Evolutionary conservation across 2,329 filamentous ascomycete genomes (phyloP).

Genomic region (Colletotrichum endophyticum): DNA sequence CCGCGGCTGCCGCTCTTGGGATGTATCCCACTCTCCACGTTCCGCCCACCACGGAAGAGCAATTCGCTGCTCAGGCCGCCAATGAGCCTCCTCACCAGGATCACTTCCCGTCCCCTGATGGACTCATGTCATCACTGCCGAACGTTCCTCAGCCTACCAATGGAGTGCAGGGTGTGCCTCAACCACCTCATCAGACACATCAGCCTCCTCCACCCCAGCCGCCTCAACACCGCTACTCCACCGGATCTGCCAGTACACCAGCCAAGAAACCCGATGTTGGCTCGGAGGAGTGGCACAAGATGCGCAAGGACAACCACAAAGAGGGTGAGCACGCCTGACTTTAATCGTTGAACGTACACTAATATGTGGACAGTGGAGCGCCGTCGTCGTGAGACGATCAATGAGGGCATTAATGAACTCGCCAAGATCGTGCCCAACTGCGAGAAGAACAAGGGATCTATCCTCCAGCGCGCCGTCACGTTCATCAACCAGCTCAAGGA

Average conservation of each 20-base stretch:
- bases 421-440: conserved; percentile 97
- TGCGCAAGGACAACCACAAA: conserved; percentile 97
- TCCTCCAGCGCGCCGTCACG: conserved; percentile 88
- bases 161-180: conserved; percentile 12
- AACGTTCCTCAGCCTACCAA: conserved; percentile 20
- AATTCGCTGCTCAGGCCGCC: conserved; percentile 59
- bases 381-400: conserved; percentile 95
- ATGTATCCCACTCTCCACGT: conserved; percentile 67
- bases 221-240: conserved; percentile 36
- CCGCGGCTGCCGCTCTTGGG: conserved; percentile 62
- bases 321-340: conserved; percentile 69
- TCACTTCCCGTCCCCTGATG: conserved; percentile 40
- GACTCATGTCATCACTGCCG: conserved; percentile 7
- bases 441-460: conserved; percentile 99
- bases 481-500: conserved; percentile 96
- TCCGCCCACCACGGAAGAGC: conserved; percentile 62
- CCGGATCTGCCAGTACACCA: conserved; percentile 41
- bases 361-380: conserved; percentile 75
- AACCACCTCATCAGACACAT: conserved; percentile 10
- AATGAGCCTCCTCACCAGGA: conserved; percentile 40
- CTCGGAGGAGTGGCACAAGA: conserved; percentile 96
- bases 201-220: conserved; percentile 24
- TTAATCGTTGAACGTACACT: conserved; percentile 5
- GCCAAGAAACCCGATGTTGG: conserved; percentile 84
- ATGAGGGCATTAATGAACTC: conserved; percentile 97